These are phyloP conservation scores for Coemansia sp. DNA, from an alignment of 192 early-diverging fungal species.

Conservation along the genomic window DNA sequence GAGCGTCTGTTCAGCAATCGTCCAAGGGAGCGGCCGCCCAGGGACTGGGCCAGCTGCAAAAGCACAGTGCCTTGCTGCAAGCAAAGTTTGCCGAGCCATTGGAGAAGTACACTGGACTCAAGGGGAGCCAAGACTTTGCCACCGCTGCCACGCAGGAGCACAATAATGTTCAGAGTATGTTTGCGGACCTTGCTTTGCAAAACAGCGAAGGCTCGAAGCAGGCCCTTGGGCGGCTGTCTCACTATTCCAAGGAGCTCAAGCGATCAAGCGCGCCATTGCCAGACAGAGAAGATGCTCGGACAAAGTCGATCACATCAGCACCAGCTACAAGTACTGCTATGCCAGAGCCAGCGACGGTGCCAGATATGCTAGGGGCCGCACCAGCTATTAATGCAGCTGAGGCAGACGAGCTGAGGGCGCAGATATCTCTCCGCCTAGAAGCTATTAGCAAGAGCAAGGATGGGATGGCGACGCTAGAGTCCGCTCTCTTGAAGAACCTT, in stretches of 20 bases:
- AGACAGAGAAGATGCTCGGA: background rate
- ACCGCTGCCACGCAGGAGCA: background rate
- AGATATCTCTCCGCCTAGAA: background rate
- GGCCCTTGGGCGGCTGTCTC: background rate
- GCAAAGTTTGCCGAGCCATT: conserved; percentile 1
- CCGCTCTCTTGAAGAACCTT: conserved; percentile 4
- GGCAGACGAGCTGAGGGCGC: background rate
- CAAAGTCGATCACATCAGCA: background rate
- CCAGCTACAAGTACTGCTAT: background rate
- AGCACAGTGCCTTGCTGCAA: background rate
- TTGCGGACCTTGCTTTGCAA: background rate
- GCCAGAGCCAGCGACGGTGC: background rate
- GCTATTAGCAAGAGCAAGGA: background rate
- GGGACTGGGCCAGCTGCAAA: background rate
- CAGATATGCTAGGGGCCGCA: background rate
- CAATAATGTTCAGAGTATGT: background rate
- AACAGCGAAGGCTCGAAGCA: background rate
- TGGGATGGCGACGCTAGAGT: background rate
- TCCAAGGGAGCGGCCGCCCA: background rate
- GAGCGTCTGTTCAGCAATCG: background rate
- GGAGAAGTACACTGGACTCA: background rate
- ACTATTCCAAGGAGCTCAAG: background rate
- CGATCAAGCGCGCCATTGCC: background rate
- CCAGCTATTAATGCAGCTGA: background rate
- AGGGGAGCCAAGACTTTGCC: background rate